phyloP scores from a whole-genome alignment of 306 rosid genomes.

The Lotus japonicus region DNA sequence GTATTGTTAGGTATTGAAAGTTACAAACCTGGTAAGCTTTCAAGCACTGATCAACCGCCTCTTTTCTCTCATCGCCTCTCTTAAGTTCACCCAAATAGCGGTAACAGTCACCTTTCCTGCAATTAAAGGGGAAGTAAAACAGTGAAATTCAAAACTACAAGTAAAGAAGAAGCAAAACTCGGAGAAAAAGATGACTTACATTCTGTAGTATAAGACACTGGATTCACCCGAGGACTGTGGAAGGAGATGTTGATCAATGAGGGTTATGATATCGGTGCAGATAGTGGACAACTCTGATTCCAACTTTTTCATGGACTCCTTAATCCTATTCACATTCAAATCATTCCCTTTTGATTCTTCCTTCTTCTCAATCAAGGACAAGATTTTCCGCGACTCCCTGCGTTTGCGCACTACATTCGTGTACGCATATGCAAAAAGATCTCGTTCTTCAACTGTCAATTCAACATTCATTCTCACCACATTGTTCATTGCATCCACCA shows the following conservation, averaged over 20 bases:
- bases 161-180: not conserved
- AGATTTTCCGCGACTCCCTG: constrained; percentile 61
- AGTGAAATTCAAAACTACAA: not conserved
- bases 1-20: no score
- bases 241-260: constrained; percentile 49
- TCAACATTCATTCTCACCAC: constrained; percentile 53
- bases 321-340: constrained; percentile 35
- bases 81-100: constrained; percentile 50
- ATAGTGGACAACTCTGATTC: constrained; percentile 45
- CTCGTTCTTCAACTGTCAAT: constrained; percentile 51
- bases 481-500: constrained; percentile 60
- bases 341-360: constrained; percentile 51
- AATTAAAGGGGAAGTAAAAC: not conserved
- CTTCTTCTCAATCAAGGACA: constrained; percentile 50
- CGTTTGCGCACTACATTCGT: constrained; percentile 54
- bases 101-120: constrained; percentile 62
- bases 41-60: constrained; percentile 58
- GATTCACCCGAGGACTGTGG: constrained; percentile 39
- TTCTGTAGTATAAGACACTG: constrained; percentile 47
- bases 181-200: constrained; percentile 29
- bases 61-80: constrained; percentile 46
- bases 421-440: constrained; percentile 50
- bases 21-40: constrained; percentile 45
- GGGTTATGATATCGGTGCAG: constrained; percentile 43
- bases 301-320: constrained; percentile 40